These are phyloP conservation scores for Astragalus membranaceus DNA, from an alignment of 306 rosid species.

Conservation along the genomic window DNA sequence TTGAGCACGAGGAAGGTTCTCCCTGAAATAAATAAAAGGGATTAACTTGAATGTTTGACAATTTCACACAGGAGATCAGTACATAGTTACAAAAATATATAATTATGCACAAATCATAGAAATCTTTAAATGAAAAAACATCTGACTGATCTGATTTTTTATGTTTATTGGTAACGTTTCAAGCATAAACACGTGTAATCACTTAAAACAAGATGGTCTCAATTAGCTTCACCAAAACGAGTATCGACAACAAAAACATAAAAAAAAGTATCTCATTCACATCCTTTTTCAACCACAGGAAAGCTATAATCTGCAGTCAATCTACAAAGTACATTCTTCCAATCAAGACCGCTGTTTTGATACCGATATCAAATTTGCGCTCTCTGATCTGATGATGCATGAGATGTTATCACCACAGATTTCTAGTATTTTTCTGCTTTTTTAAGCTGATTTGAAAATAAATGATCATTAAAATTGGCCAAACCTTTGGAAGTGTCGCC, in stretches of 20 bases:
- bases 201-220: not conserved
- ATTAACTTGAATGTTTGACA: not conserved
- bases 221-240: not conserved
- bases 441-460: not conserved
- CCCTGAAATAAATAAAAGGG: not conserved
- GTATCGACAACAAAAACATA: not conserved
- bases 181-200: not conserved
- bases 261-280: not conserved
- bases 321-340: not conserved
- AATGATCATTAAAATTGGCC: not conserved
- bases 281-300: not conserved
- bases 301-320: not conserved
- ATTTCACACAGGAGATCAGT: not conserved
- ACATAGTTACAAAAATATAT: not conserved
- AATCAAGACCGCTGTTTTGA: not conserved
- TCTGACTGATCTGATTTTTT: not conserved
- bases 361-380: not conserved
- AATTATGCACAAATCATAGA: not conserved
- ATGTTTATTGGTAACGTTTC: not conserved
- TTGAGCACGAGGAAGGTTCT: not conserved
- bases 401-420: not conserved
- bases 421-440: conserved; percentile 6
- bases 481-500: not conserved
- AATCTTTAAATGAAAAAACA: conserved; percentile 10
- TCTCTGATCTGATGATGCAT: conserved; percentile 3